Evolutionary conservation across 306 rosid genomes (phyloP).

Genomic region (Rosa persica): DNA sequence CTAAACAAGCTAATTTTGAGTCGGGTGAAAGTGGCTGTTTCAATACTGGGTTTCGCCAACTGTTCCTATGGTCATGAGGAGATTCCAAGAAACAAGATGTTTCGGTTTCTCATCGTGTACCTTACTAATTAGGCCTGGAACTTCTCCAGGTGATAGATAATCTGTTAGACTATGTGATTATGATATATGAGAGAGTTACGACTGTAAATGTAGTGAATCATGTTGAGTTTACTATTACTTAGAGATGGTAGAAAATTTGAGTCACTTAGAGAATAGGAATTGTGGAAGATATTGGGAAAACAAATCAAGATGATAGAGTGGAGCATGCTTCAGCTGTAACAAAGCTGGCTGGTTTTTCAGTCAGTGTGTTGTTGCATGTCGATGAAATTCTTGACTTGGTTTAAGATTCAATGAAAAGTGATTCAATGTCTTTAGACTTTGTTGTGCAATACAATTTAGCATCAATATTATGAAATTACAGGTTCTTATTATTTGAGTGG

Average conservation of each 20-base stretch:
- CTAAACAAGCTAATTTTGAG: conserved; percentile 28
- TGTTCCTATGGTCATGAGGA: not conserved
- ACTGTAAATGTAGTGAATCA: conserved; percentile 11
- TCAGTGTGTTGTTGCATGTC: conserved; percentile 49
- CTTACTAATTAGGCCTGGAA: conserved; percentile 58
- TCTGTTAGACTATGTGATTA: conserved; percentile 41
- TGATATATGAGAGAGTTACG: conserved; percentile 26
- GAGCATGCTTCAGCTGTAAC: not conserved
- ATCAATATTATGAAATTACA: not conserved
- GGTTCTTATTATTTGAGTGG: not conserved
- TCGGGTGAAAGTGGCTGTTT: conserved; percentile 65
- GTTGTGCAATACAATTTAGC: not conserved
- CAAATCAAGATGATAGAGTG: conserved; percentile 7
- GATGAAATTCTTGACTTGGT: conserved; percentile 15
- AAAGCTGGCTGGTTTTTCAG: conserved; percentile 36
- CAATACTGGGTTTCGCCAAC: conserved; percentile 63
- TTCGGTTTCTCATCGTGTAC: conserved; percentile 78
- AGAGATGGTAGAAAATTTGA: conserved; percentile 17
- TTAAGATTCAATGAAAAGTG: not conserved
- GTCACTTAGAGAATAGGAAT: conserved; percentile 9
- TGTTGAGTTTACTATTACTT: conserved; percentile 5
- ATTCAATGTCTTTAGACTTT: not conserved
- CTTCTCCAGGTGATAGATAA: conserved; percentile 59
- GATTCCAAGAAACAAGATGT: conserved; percentile 60
- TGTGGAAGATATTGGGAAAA: not conserved